phyloP scores from a whole-genome alignment of 371 early-diverging fungal genomes.

The Mucor sp. region DNA sequence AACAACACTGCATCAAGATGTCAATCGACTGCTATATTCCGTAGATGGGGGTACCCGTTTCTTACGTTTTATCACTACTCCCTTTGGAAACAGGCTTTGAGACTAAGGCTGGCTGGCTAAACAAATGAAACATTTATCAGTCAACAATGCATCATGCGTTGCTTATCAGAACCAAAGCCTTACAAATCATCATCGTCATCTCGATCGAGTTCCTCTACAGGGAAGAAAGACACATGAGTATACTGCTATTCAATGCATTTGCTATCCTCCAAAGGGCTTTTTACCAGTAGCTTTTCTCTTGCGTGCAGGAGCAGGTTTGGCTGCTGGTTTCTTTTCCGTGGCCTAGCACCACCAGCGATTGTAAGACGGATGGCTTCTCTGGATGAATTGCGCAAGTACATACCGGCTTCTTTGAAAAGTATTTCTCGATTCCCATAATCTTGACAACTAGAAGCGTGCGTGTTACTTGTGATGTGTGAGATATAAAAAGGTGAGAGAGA shows the following conservation, averaged over 20 bases:
- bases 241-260: not conserved
- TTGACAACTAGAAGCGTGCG: not conserved
- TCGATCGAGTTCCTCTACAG: not conserved
- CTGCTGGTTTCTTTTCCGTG: constrained; percentile 2
- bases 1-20: not conserved
- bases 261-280: not conserved
- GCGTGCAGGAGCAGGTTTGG: not conserved
- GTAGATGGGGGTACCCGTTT: not conserved
- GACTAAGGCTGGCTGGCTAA: not conserved
- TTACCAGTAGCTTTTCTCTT: constrained; percentile 9
- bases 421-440: constrained; percentile 13
- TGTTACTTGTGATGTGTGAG: too few relatives aligned
- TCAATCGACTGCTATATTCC: not conserved
- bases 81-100: not conserved
- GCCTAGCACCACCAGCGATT: not conserved
- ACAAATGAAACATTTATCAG: not conserved
- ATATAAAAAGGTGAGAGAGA: too few relatives aligned
- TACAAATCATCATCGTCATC: not conserved
- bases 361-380: not conserved
- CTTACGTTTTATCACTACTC: not conserved
- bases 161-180: not conserved
- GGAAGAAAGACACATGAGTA: not conserved
- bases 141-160: not conserved
- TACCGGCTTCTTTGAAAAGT: constrained; percentile 7
- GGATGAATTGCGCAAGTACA: not conserved